These are phyloP conservation scores for Candida insectalens DNA, from an alignment of 805 yeast genomes.

Conservation along the genomic window DNA sequence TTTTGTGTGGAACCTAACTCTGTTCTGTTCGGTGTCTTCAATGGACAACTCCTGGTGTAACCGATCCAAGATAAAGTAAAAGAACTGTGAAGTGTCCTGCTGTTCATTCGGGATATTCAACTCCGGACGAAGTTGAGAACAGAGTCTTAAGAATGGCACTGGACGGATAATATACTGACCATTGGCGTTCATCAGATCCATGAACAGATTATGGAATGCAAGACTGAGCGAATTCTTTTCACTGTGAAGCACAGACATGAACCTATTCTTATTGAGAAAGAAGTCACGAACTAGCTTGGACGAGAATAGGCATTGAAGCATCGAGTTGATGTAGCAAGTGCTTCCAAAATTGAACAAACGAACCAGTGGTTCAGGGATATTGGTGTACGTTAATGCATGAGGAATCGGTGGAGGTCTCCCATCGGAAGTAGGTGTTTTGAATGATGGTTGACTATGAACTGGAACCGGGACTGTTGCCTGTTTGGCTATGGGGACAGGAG, in stretches of 20 bases:
- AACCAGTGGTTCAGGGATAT: constrained; percentile 10
- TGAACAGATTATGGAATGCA: constrained; percentile 44
- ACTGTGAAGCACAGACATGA: constrained; percentile 8
- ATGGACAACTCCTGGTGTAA: constrained; percentile 53
- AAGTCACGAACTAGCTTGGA: constrained; percentile 37
- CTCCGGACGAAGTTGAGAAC: constrained; percentile 54
- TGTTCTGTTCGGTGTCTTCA: constrained; percentile 14
- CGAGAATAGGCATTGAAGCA: constrained; percentile 62
- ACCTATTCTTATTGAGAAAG: constrained; percentile 29
- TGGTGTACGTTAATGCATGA: no score
- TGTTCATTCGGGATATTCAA: constrained; percentile 64
- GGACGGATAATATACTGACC: constrained; percentile 61
- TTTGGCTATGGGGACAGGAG: neutral
- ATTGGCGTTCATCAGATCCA: constrained; percentile 40
- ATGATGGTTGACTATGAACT: no score
- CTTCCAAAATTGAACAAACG: constrained; percentile 58
- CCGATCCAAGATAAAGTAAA: constrained; percentile 55
- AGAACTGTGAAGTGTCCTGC: constrained; percentile 74
- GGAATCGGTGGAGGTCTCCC: neutral
- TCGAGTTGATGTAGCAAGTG: constrained; percentile 69
- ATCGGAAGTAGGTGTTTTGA: neutral
- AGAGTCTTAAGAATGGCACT: constrained; percentile 35
- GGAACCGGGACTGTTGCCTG: no score
- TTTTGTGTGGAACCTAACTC: constrained; percentile 14
- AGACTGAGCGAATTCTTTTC: constrained; percentile 26